Conservation (phyloP, 225 moss, liverwort and hornwort species). For the Rhytidiadelphus loreus region DNA sequence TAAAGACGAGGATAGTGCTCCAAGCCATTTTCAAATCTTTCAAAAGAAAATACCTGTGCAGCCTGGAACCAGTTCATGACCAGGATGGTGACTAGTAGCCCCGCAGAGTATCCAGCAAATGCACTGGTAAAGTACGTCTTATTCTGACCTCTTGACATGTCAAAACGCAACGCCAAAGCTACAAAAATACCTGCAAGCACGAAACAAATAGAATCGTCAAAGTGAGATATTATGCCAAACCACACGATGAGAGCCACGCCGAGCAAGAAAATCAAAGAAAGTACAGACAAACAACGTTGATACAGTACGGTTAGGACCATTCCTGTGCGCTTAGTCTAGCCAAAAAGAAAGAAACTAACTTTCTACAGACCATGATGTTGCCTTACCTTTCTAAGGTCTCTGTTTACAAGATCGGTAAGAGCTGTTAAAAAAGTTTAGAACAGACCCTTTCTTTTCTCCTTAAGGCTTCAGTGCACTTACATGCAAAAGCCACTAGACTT, state of each 20-base stretch:
- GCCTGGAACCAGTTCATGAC: conserved; percentile 99
- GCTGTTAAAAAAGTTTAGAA: neutral
- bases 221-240: neutral
- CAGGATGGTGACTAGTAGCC: conserved; percentile 78
- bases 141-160: conserved; percentile 66
- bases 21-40: neutral
- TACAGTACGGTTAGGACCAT: neutral
- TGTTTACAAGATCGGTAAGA: neutral
- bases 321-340: neutral
- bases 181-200: conserved; percentile 78
- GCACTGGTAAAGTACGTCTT: conserved; percentile 96
- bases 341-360: neutral
- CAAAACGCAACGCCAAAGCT: conserved; percentile 93
- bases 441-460: neutral
- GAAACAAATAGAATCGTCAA: neutral
- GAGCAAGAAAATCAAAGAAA: neutral
- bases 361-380: neutral
- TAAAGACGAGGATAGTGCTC: neutral
- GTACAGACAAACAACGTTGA: neutral
- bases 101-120: conserved; percentile 88
- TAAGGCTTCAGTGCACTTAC: neutral
- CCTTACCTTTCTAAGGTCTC: neutral
- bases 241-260: neutral
- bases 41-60: conserved; percentile 62
- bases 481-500: neutral